These are phyloP conservation scores for Brassica nigra DNA, from an alignment of 345 rosid species.

Conservation along the genomic window DNA sequence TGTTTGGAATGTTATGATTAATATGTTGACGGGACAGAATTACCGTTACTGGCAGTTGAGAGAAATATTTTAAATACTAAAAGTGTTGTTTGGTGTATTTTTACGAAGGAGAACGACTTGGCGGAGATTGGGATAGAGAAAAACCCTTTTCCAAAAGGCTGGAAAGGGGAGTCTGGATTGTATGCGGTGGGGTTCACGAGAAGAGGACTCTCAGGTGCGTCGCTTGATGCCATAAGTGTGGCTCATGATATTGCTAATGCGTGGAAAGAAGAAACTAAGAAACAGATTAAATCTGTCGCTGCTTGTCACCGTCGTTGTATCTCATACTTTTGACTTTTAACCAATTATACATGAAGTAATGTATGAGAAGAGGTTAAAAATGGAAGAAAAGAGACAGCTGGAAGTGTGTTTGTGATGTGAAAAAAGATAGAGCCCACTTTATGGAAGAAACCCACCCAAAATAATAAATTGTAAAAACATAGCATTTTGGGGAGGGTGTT, in stretches of 20 bases:
- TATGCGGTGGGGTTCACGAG: conserved; percentile 78
- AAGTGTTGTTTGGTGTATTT: neutral
- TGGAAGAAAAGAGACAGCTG: neutral
- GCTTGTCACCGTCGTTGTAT: conserved; percentile 76
- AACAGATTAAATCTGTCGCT: conserved; percentile 48
- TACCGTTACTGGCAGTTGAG: neutral
- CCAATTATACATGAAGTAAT: neutral
- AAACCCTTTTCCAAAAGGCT: conserved; percentile 69
- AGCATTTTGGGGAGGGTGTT: neutral
- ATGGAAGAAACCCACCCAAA: neutral
- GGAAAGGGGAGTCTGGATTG: conserved; percentile 76
- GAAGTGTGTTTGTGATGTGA: neutral
- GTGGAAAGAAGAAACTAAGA: conserved; percentile 76
- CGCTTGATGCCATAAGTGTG: conserved; percentile 61
- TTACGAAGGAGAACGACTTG: conserved; percentile 66
- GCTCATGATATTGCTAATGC: conserved; percentile 63
- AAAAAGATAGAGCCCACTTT: neutral
- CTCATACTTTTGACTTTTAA: conserved; percentile 54
- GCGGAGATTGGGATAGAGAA: conserved; percentile 62
- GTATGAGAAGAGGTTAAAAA: neutral
- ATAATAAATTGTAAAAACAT: neutral
- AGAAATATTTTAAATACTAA: conserved; percentile 2
- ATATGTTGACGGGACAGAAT: neutral
- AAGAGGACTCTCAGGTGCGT: conserved; percentile 80
- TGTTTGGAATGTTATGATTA: neutral